Evolutionary conservation across 176 grass and related monocot genomes (phyloP).

Genomic region (Bonia amplexicaulis): DNA sequence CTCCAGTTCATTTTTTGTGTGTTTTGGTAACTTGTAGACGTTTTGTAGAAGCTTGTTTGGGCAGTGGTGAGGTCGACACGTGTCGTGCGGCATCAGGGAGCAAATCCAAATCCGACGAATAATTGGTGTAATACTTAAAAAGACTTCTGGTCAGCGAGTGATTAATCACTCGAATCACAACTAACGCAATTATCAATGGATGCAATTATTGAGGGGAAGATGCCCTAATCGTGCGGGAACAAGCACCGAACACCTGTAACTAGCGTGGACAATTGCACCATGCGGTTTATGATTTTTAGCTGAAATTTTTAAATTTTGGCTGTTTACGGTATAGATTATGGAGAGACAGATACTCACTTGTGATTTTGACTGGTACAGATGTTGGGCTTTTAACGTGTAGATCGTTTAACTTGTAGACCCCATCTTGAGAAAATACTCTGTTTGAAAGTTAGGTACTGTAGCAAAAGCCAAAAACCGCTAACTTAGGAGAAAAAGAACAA

Average conservation of each 20-base stretch:
- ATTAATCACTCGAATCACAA: conserved; percentile 12
- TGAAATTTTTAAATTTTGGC: too few species aligned
- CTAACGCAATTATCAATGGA: conserved; percentile 6
- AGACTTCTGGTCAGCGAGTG: conserved; percentile 27
- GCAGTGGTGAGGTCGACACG: conserved; percentile 30
- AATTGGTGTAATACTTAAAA: background rate
- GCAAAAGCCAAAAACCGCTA: too few species aligned
- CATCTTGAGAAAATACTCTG: too few species aligned
- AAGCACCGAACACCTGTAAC: conserved; percentile 23
- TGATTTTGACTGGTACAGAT: too few species aligned
- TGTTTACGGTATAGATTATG: too few species aligned
- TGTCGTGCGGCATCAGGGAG: background rate
- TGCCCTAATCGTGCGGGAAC: conserved; percentile 32
- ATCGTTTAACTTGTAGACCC: too few species aligned
- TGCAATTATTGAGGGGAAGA: conserved; percentile 21
- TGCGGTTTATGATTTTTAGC: too few species aligned
- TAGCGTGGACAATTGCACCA: conserved; percentile 25
- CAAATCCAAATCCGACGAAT: background rate
- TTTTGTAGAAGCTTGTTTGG: background rate
- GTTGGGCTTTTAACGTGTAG: too few species aligned
- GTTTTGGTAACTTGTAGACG: background rate
- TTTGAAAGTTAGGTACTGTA: too few species aligned
- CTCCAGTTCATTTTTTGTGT: background rate
- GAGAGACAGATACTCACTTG: too few species aligned
- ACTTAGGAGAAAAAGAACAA: too few species aligned